Base-by-base conservation (phyloP, 768 basidiomycete species). In the Lactarius deliciosus region DNA sequence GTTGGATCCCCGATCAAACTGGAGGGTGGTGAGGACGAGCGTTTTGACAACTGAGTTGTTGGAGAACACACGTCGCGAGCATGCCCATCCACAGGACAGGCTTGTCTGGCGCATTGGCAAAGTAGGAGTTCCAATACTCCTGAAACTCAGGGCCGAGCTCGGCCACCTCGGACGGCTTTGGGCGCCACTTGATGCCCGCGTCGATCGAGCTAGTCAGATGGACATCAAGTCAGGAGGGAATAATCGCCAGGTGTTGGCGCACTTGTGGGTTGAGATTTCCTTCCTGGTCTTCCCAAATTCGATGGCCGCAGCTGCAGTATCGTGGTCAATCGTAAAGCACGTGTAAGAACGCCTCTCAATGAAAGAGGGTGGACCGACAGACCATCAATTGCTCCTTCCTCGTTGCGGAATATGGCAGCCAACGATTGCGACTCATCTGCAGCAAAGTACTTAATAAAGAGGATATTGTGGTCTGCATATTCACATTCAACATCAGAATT, bases 161-260 rank as follows among this genome's bases (percentile, higher is more conserved):
- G 57, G 80, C 76, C 28, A 86, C 76, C 50, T 88, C 87, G 6
- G 78, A 76, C 4, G 70, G 69, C 18, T 74, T 80, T 3, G 87
- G 87, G 30, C 88, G 79, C 16, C 86, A 70, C 70, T 86, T 87
- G 67, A 85, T 79, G 5, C 83, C 86, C 34, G 81, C 80, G 68
- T 88, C 84, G 36, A 83, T 69, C 15, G 58, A 61, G 36, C 65
- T 61, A 34, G 3, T 25, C 8, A n/a, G 4, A 43, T 30, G 25
- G 28, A 32, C n/a, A 65, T 18, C 3, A 43, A 28, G 6, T 13
- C 7, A 32, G 28, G 1, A 38, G 20, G 13, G 22, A 13, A 11
- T 22, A 22, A 8, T 32, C n/a, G 6, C 2, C 9, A 30, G 13
- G 32, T 15, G 9, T 6, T 16, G 64, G 30, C 64, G 2, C 77